Evolutionary conservation across 1,284 basidiomycete species (phyloP).

Genomic region (Thelephora terrestris): DNA sequence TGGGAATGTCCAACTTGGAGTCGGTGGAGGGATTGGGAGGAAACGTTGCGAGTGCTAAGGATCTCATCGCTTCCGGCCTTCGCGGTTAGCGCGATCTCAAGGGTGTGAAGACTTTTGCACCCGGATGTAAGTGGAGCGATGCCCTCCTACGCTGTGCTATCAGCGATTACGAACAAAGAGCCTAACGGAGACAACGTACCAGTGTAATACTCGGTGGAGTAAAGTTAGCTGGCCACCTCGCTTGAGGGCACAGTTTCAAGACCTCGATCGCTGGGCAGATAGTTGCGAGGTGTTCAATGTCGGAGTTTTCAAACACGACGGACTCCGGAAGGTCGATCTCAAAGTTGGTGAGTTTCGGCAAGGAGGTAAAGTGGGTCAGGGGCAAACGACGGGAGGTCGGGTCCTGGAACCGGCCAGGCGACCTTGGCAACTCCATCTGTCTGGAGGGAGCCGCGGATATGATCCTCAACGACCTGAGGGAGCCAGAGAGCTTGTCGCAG

Average conservation of each 20-base stretch:
- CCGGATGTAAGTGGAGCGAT: slow-evolving; percentile 44
- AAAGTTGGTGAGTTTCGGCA: slow-evolving; percentile 45
- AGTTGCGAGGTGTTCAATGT: slow-evolving; percentile 44
- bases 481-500: slow-evolving; percentile 47
- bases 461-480: slow-evolving; percentile 50
- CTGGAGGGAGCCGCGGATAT: slow-evolving; percentile 50
- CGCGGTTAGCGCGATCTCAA: slow-evolving; percentile 56
- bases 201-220: slow-evolving; percentile 34
- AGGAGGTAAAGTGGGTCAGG: slow-evolving; percentile 43
- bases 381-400: slow-evolving; percentile 37
- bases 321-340: slow-evolving; percentile 72
- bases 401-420: slow-evolving; percentile 48
- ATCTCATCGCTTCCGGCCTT: slow-evolving; percentile 32
- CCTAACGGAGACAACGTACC: background rate
- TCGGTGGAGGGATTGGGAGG: slow-evolving; percentile 53
- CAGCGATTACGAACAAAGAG: background rate
- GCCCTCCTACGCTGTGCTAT: slow-evolving; percentile 39
- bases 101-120: slow-evolving; percentile 51
- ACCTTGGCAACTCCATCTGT: slow-evolving; percentile 56
- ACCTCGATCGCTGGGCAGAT: slow-evolving; percentile 59
- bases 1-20: slow-evolving; percentile 67
- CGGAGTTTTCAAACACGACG: slow-evolving; percentile 47
- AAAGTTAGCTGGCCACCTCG: slow-evolving; percentile 44
- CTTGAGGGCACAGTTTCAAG: slow-evolving; percentile 52
- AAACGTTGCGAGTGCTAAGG: slow-evolving; percentile 33